Base-by-base conservation (phyloP, 2,329 filamentous ascomycete species). In the Aspergillus floridensis region DNA sequence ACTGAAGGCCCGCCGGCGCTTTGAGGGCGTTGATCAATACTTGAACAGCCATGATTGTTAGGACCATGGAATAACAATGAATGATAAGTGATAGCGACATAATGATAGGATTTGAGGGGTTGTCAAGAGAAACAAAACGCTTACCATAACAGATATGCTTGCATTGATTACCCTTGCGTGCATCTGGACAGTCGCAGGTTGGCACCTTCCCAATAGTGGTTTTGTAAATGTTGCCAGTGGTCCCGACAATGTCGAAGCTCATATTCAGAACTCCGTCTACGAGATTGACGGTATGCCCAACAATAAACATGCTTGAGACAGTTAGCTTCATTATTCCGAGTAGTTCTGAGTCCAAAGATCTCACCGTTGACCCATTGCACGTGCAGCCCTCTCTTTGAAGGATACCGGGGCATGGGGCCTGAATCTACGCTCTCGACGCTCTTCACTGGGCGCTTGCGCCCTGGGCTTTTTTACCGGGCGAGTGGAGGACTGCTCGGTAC, bases 151-250 rank as follows among this genome's bases (percentile, higher is more conserved):
- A 73, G 48, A 87, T 81, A 64, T 88, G 86, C 68, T 88, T 88
- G 79, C 86, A 89, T 65, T 86, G 82, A 49, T 84, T 82, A 4
- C 84, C 82, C 59, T 83, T 83, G 35, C 50, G 61, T 7, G 75
- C 76, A 70, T 86, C 81, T 0, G 83, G 83, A 68, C 85, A 87
- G 58, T 78, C 78, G 71, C 85, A 87, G 5, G 65, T 74, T 0
- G 85, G 84, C 11, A 78, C 66, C 55, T 82, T 81, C 59, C 74
- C 71, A 56, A 89, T 82, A 11, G 72, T 77, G 35, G 86, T 79
- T n/a, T 77, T 81, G 72, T 89, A 88, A 19, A 88, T 73, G 64
- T 88, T 88, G 16, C 86, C 86, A 0, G 84, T 87, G 5, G 81
- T 79, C 19, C 86, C 86, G 32, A 84, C 84, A 53, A 88, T 80